These are phyloP conservation scores for Kodamaea alishanica DNA, from an alignment of 1,139 yeast genomes.

Conservation along the genomic window DNA sequence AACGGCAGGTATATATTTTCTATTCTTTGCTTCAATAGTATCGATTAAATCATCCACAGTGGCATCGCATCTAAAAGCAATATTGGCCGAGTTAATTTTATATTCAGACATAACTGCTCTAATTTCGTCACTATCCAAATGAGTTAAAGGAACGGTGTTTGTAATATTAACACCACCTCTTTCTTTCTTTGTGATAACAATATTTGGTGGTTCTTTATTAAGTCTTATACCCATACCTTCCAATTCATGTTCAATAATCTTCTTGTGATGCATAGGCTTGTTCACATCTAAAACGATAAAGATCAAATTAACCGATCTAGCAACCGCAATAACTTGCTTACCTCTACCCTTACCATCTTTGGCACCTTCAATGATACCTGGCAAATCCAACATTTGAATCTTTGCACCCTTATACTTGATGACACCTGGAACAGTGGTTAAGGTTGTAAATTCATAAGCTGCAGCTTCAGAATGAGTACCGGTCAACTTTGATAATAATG, in stretches of 20 bases:
- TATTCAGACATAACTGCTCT: constrained; percentile 95
- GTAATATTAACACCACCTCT: constrained; percentile 94
- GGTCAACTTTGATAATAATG: constrained; percentile 79
- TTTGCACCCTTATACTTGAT: constrained; percentile 95
- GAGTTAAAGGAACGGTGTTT: constrained; percentile 87
- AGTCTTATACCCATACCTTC: constrained; percentile 97
- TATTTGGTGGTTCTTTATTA: constrained; percentile 89
- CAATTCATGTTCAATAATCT: constrained; percentile 86
- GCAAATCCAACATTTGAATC: constrained; percentile 95
- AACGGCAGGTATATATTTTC: constrained; percentile 92
- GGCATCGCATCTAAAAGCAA: constrained; percentile 95
- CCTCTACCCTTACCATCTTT: constrained; percentile 99
- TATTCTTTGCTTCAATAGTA: constrained; percentile 83
- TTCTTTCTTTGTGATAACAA: constrained; percentile 85
- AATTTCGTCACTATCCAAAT: constrained; percentile 86
- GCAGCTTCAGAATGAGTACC: constrained; percentile 98
- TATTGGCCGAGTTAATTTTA: constrained; percentile 93
- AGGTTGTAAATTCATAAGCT: constrained; percentile 93
- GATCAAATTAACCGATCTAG: constrained; percentile 88
- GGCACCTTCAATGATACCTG: constrained; percentile 99
- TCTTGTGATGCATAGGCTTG: constrained; percentile 91
- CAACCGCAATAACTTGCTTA: constrained; percentile 97
- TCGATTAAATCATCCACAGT: constrained; percentile 94
- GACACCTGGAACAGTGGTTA: constrained; percentile 96
- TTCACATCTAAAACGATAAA: constrained; percentile 94